A percentile compares a stretch with the other conserved stretches of the same genome.
Evolutionary conservation across 805 yeast species (phyloP).

Genomic region (Tetrapisispora phaffii): DNA sequence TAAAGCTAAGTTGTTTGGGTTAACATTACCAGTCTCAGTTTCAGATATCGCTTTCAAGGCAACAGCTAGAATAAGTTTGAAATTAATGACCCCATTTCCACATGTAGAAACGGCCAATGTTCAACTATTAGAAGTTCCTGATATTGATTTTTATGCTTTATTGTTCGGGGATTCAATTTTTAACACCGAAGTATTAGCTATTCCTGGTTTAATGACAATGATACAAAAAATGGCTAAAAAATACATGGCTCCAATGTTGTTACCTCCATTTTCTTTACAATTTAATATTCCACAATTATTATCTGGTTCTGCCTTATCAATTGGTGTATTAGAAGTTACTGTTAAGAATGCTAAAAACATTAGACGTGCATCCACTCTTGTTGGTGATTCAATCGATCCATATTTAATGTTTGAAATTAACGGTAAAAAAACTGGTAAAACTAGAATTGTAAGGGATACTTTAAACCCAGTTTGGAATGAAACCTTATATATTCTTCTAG

Average conservation of each 20-base stretch:
- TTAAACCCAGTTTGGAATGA: constrained; percentile 77
- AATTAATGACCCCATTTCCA: constrained; percentile 86
- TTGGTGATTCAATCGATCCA: constrained; percentile 83
- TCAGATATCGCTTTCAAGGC: constrained; percentile 73
- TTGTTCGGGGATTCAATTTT: constrained; percentile 69
- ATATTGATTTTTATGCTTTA: constrained; percentile 72
- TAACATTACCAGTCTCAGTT: constrained; percentile 69
- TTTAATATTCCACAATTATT: constrained; percentile 83
- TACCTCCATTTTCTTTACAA: constrained; percentile 87
- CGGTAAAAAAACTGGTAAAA: constrained; percentile 50
- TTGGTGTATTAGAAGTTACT: constrained; percentile 73
- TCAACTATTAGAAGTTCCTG: constrained; percentile 76
- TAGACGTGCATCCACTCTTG: constrained; percentile 52
- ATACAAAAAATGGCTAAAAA: constrained; percentile 78
- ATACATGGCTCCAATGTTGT: constrained; percentile 79
- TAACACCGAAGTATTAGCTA: constrained; percentile 75
- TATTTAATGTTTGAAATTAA: constrained; percentile 64
- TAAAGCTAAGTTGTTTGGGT: constrained; percentile 73
- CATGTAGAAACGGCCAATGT: constrained; percentile 87
- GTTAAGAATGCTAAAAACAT: constrained; percentile 59
- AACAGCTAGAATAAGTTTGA: constrained; percentile 66
- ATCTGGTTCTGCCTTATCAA: constrained; percentile 77
- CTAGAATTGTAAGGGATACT: constrained; percentile 60
- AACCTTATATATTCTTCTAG: constrained; percentile 57
- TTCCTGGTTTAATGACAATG: constrained; percentile 81